These are phyloP conservation scores for Basipetospora chlamydospora DNA, from an alignment of 2,329 filamentous ascomycete genomes.

Conservation along the genomic window DNA sequence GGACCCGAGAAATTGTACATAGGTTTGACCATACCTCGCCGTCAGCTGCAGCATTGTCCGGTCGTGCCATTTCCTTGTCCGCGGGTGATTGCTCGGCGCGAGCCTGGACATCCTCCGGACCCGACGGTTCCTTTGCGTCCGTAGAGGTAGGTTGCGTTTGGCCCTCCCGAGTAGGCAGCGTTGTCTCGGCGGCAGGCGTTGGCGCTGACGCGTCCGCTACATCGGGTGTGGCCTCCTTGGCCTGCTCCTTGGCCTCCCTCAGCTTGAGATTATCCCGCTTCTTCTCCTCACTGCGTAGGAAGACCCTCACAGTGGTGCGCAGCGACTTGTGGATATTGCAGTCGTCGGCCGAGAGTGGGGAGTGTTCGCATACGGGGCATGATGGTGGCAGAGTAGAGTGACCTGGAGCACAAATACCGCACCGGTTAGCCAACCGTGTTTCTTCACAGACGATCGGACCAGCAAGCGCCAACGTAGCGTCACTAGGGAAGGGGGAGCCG, in stretches of 20 bases:
- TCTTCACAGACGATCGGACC: too few species aligned
- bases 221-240: constrained; percentile 22
- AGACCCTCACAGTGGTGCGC: constrained; percentile 85
- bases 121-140: too few species aligned
- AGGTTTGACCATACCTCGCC: too few species aligned
- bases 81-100: too few species aligned
- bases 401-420: constrained; percentile 30
- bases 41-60: too few species aligned
- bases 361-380: constrained; percentile 89
- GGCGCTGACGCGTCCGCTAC: constrained; percentile 25
- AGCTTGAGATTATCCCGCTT: constrained; percentile 56
- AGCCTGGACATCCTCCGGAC: too few species aligned
- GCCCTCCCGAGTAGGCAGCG: constrained; percentile 9
- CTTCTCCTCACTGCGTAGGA: constrained; percentile 81
- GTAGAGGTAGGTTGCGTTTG: too few species aligned
- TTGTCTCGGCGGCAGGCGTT: constrained; percentile 14
- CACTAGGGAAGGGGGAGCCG: too few species aligned
- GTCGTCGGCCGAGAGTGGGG: constrained; percentile 69
- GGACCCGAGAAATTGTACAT: not conserved
- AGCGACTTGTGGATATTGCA: constrained; percentile 82
- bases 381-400: constrained; percentile 61
- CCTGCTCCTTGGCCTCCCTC: constrained; percentile 22
- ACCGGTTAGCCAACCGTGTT: constrained; percentile 1
- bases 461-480: too few species aligned
- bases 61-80: too few species aligned